Evolutionary conservation across 805 yeast species (phyloP).

Genomic region (Myxozyma neotropica): DNA sequence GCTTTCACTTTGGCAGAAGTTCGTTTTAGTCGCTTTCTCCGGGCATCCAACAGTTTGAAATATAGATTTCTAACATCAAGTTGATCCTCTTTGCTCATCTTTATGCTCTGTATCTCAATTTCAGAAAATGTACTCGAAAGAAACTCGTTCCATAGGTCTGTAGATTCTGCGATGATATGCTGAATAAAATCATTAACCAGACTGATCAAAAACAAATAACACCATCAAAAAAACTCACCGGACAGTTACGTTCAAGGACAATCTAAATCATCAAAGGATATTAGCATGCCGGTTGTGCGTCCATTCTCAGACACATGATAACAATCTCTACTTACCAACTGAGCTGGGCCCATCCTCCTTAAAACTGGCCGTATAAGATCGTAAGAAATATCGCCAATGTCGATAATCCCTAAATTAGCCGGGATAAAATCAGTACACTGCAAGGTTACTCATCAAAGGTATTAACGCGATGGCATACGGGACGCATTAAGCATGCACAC

Average conservation of each 20-base stretch:
- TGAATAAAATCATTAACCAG: not conserved
- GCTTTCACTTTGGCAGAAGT: slow-evolving; percentile 26
- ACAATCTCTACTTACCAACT: slow-evolving; percentile 35
- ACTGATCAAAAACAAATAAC: not conserved
- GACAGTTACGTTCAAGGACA: slow-evolving; percentile 23
- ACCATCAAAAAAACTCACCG: slow-evolving; percentile 20
- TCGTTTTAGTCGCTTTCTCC: slow-evolving; percentile 33
- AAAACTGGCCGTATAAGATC: slow-evolving; percentile 45
- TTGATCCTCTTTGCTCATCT: not conserved
- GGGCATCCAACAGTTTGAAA: slow-evolving; percentile 40
- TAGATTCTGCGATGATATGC: slow-evolving; percentile 39
- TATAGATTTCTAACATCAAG: slow-evolving; percentile 36
- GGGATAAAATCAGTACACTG: too few species aligned
- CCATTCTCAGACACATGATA: not conserved
- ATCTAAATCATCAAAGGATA: slow-evolving; percentile 8
- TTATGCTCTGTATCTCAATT: slow-evolving; percentile 28
- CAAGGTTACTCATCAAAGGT: too few species aligned
- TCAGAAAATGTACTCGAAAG: slow-evolving; percentile 42
- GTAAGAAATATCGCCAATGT: slow-evolving; percentile 47
- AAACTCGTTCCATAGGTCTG: slow-evolving; percentile 42
- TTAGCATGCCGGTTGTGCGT: not conserved
- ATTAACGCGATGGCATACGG: slow-evolving; percentile 31
- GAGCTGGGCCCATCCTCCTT: slow-evolving; percentile 40
- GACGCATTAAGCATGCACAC: slow-evolving; percentile 36
- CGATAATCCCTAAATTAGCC: slow-evolving; percentile 39